Evolutionary conservation across 2,329 filamentous ascomycete genomes (phyloP).

Genomic region (Epicoccum sorghinum): DNA sequence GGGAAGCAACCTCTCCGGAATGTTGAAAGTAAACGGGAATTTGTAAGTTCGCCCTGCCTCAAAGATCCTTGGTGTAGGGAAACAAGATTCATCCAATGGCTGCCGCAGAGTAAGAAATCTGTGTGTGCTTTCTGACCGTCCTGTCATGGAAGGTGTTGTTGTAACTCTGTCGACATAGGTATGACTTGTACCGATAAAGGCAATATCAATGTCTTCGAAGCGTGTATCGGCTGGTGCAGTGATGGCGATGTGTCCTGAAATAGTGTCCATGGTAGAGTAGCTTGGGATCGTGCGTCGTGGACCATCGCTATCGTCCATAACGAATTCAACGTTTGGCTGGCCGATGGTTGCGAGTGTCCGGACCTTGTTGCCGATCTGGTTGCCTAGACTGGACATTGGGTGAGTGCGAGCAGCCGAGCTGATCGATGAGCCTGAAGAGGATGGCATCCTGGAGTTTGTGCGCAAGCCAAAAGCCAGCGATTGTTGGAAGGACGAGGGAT

Average conservation of each 20-base stretch:
- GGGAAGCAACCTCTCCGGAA: conserved; percentile 66
- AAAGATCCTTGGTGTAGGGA: conserved; percentile 62
- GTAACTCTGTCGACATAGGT: conserved; percentile 63
- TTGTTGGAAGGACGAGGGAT: conserved; percentile 11
- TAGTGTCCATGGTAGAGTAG: conserved; percentile 64
- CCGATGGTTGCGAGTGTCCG: conserved; percentile 40
- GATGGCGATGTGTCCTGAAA: conserved; percentile 61
- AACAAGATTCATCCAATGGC: conserved; percentile 59
- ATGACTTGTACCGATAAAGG: conserved; percentile 60
- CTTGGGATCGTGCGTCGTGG: conserved; percentile 47
- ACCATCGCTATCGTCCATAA: conserved; percentile 44
- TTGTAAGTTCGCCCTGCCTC: conserved; percentile 62
- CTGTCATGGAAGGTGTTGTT: conserved; percentile 58
- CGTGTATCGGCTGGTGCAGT: conserved; percentile 57
- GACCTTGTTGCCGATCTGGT: conserved; percentile 43
- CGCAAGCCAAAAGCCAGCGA: conserved; percentile 18
- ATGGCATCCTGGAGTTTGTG: conserved; percentile 27
- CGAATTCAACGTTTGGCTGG: conserved; percentile 53
- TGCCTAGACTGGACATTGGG: conserved; percentile 39
- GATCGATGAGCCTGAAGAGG: conserved; percentile 26
- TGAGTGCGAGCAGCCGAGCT: conserved; percentile 24
- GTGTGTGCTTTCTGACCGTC: conserved; percentile 62
- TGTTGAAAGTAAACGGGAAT: conserved; percentile 68
- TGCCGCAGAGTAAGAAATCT: conserved; percentile 68
- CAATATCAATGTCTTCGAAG: conserved; percentile 65